Conservation (phyloP, 495 filamentous ascomycete species). For the Patellaria atrata region DNA sequence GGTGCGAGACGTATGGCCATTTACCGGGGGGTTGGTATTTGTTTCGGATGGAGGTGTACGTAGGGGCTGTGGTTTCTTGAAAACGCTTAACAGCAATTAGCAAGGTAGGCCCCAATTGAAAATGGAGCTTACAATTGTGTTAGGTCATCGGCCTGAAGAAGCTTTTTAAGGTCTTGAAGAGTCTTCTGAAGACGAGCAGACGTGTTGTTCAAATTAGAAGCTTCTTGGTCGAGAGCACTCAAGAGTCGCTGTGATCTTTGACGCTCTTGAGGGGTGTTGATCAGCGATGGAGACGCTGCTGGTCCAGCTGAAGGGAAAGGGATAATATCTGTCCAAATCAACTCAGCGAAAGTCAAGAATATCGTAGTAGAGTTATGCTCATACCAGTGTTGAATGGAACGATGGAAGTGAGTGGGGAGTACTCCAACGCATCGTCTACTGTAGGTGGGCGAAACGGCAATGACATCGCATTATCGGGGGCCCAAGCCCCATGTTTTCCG, state of each 20-base stretch:
- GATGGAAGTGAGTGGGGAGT: constrained; percentile 80
- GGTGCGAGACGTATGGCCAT: constrained; percentile 15
- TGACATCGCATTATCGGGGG: constrained; percentile 9
- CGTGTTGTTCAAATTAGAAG: constrained; percentile 11
- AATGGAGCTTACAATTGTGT: constrained; percentile 51
- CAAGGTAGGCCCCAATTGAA: neutral
- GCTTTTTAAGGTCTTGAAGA: constrained; percentile 52
- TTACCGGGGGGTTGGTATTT: constrained; percentile 1
- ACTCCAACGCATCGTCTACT: constrained; percentile 78
- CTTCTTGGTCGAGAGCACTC: constrained; percentile 23
- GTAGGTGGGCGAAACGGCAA: constrained; percentile 34
- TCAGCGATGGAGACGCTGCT: constrained; percentile 27
- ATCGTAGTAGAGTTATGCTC: constrained; percentile 15
- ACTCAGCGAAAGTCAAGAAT: constrained; percentile 3
- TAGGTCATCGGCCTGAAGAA: constrained; percentile 50
- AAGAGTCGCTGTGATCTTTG: constrained; percentile 10
- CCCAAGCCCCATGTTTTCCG: constrained; percentile 8
- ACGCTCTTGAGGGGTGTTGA: constrained; percentile 27
- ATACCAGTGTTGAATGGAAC: constrained; percentile 74
- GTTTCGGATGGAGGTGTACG: constrained; percentile 9
- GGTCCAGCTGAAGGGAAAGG: constrained; percentile 46
- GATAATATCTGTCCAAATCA: constrained; percentile 42
- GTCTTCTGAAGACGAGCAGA: constrained; percentile 22
- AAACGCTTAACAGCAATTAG: constrained; percentile 41
- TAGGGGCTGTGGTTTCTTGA: constrained; percentile 35